Percentiles rank a stretch among this genome's conserved stretches.
phyloP scores from a whole-genome alignment of 305 asterid species.

The Fraxinus velutina region DNA sequence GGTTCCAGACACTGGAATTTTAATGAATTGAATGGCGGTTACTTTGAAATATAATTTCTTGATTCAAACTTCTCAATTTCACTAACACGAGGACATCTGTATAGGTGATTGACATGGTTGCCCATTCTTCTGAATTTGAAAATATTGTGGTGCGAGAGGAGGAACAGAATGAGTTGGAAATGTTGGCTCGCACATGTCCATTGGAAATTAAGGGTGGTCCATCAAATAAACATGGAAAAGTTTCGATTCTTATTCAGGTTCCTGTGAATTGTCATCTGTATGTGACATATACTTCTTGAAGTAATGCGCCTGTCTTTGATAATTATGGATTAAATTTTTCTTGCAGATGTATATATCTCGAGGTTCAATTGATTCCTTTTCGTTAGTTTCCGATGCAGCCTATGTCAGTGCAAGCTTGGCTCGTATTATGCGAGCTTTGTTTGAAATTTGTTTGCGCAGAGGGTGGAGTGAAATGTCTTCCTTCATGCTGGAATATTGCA shows the following conservation, averaged over 20 bases:
- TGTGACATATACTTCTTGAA: slow-evolving; percentile 19
- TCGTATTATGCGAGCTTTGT: slow-evolving; percentile 91
- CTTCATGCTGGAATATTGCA: slow-evolving; percentile 83
- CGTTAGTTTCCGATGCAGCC: slow-evolving; percentile 87
- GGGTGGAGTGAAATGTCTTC: slow-evolving; percentile 99
- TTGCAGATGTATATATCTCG: slow-evolving; percentile 86
- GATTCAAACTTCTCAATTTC: slow-evolving; percentile 13
- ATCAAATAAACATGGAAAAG: slow-evolving; percentile 88
- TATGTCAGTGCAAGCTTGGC: slow-evolving; percentile 95
- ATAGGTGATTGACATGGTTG: slow-evolving; percentile 94
- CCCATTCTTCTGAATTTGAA: slow-evolving; percentile 95
- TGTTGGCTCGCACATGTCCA: slow-evolving; percentile 73
- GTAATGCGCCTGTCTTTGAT: slow-evolving; percentile 24
- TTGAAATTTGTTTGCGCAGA: slow-evolving; percentile 88
- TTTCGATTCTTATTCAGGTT: slow-evolving; percentile 94
- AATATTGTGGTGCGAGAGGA: slow-evolving; percentile 92
- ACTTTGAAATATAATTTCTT: background rate
- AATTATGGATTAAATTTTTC: slow-evolving; percentile 25
- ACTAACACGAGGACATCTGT: slow-evolving; percentile 21
- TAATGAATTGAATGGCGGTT: background rate
- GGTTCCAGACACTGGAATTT: slow-evolving; percentile 7
- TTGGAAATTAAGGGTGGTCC: slow-evolving; percentile 95
- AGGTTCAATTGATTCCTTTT: slow-evolving; percentile 79
- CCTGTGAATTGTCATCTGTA: slow-evolving; percentile 21
- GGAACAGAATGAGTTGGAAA: slow-evolving; percentile 91